Evolutionary conservation across 805 yeast genomes (phyloP), one percentile per base, ranked within the genome.

Genomic region (Ascoidea tarda): DNA sequence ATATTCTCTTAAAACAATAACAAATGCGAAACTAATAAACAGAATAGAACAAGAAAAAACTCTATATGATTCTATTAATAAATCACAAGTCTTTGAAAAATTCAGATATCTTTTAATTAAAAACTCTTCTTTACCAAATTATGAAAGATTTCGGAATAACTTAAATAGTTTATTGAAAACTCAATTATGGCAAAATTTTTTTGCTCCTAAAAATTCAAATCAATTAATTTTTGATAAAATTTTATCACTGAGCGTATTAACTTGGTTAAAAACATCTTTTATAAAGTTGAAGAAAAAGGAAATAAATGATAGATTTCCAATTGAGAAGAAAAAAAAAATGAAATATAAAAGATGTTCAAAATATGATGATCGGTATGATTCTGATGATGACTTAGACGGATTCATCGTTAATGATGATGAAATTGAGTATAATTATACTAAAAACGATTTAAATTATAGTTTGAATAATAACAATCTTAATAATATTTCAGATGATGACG

Each of bases 201-300:
- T 38, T 38, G 8, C 44, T 38, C 44, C 44, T 10, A 10, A 10
- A 38, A 38, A 38, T 38, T 38, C 44, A 38, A 38, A 38, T 10
- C 44, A 38, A 38, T 38, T 38, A 38, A 38, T 38, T 38, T 10
- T 38, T 38, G 14, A 38, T 38, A 38, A 38, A 38, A 38, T 2
- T 2, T 38, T 38, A 38, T 10, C 14, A 10, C 14, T 14, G 14
- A 38, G 2, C 4, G 4, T 38, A 10, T 38, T 38, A 10, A 10
- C 44, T 10, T 71, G 75, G 72, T 52, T 72, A 0, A 16, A 48
- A 3, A 57, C 58, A 31, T 65, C 74, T 0, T 69, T 71, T 53
- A 56, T 50, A 6, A 66, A 62, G 32, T 52, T 72, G 46, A 69
- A 66, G 53, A 66, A 57, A 46, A 53, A 57, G 6, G 69, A 71